Conservation (phyloP, 2,329 filamentous ascomycete species). For the Exophiala mesophila region DNA sequence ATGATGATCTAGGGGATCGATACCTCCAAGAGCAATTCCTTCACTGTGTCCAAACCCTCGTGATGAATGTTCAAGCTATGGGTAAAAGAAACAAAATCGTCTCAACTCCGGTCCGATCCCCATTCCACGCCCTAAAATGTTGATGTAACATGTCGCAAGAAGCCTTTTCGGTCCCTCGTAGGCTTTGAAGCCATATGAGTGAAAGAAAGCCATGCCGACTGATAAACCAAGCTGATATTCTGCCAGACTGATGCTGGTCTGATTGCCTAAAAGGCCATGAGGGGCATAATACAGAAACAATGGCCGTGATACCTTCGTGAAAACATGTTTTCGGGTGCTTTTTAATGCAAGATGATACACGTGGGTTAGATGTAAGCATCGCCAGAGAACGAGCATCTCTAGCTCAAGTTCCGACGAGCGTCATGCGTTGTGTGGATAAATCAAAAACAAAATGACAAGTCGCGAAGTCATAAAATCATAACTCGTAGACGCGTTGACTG, state of each 20-base stretch:
- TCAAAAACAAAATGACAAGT: constrained; percentile 13
- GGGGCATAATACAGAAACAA: constrained; percentile 20
- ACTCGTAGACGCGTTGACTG: constrained; percentile 18
- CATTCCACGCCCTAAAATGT: background rate
- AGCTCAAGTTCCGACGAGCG: background rate
- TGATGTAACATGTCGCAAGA: background rate
- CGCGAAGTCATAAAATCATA: constrained; percentile 21
- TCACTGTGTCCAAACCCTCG: background rate
- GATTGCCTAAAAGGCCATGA: constrained; percentile 7
- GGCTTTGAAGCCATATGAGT: too few relatives aligned
- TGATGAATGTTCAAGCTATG: background rate
- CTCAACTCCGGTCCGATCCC: background rate
- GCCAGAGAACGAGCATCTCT: background rate
- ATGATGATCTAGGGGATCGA: background rate
- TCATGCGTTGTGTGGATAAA: constrained; percentile 4
- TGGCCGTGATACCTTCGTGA: constrained; percentile 19
- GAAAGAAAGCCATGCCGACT: too few relatives aligned
- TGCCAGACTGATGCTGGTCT: constrained; percentile 23
- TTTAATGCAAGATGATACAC: constrained; percentile 19
- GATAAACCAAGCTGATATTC: constrained; percentile 16
- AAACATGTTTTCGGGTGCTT: constrained; percentile 12
- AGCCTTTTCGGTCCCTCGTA: too few relatives aligned
- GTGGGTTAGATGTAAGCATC: constrained; percentile 14
- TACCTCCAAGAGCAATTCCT: background rate
- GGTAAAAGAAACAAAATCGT: background rate